Evolutionary conservation across 139 green algal genomes (phyloP), one percentile per base, ranked within the genome.

Genomic region (Nannochloris sp.): DNA sequence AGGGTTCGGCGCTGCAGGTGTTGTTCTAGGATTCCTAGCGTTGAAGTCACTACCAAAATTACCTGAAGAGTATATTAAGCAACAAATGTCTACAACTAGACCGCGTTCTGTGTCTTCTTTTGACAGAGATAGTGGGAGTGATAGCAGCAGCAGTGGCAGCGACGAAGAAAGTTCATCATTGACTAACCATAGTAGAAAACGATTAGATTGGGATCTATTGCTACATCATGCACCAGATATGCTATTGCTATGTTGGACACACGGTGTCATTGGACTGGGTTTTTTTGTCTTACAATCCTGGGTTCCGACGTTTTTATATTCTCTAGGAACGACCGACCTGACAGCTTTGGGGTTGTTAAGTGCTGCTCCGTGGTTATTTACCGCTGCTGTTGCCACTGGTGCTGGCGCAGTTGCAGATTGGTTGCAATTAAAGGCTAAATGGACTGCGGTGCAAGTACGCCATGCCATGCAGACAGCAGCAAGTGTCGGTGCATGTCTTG

Each of bases 221-320:
- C 44, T n/a, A 6, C 55, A 67, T 27, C 15, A 56, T 48, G 15
- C 25, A 4, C 23, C 13, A n/a, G 36, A 71, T 35, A 19, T 89
- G 6, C 27, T 54, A 8, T 23, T 77, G 47, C 70, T 90, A 56
- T 85, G 68, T 56, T 83, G 65, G 60, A 64, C 67, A 3, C 83
- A 85, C 55, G 66, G 57, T 6, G 61, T 85, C 10, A 87, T 91
- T 14, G 84, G 81, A 24, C 87, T 59, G 33, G 71, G 75, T 19
- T 92, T 89, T 61, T 90, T 90, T 66, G 73, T 74, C 23, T 48
- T 81, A 0, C 67, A 81, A 23, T 53, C 65, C 42, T 87, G 76
- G 74, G 70, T 90, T 9, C 85, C 85, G 23, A 62, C 76, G 27
- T 83, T 85, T 54, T 30, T 91, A 29, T n/a, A 70, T 12, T 81